Evolutionary conservation across 2,329 filamentous ascomycete genomes (phyloP), one percentile per base, ranked within the genome.

Genomic region (Penicillium expansum): DNA sequence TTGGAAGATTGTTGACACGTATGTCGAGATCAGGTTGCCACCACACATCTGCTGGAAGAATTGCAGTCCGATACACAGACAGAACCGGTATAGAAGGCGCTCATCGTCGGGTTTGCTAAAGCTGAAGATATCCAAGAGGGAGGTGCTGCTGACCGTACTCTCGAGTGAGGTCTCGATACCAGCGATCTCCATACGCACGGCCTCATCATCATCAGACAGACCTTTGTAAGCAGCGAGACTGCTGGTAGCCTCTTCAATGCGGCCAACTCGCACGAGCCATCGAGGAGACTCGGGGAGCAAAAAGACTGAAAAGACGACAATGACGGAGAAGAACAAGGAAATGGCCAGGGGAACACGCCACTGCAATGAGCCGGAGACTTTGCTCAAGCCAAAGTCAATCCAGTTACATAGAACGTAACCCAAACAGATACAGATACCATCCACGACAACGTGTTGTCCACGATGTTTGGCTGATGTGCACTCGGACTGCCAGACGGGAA

Each of bases 111-210:
- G 48, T 57, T 75, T 77, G 74, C 79, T 82, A 57, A 78, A 48
- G 52, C 48, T 82, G 71, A 85, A 84, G 27, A 84, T 75, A 58
- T 85, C 83, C 5, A 67, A 64, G 66, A 84, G 83, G 76, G 68
- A 80, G 24, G 56, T 75, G 35, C 74, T 73, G 69, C 77, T 42
- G 13, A 49, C 51, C 1, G 56, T 74, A 49, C 79, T 76, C 48
- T 79, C 66, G 2, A 80, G 77, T 1, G 78, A 78, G 54, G 79
- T 77, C 60, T 81, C 80, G 68, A 82, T 79, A 13, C 77, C 76
- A 8, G 70, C 60, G 60, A 80, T 80, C 58, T 82, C 78, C 32
- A 71, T 62, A 6, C 70, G 67, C 22, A 82, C 68, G 16, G 71
- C 70, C 14, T 70, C 66, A 47, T 80, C 75, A 20, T 80, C 76